These are phyloP conservation scores for Myochromella boudieri DNA, from an alignment of 768 basidiomycete species.

Conservation along the genomic window DNA sequence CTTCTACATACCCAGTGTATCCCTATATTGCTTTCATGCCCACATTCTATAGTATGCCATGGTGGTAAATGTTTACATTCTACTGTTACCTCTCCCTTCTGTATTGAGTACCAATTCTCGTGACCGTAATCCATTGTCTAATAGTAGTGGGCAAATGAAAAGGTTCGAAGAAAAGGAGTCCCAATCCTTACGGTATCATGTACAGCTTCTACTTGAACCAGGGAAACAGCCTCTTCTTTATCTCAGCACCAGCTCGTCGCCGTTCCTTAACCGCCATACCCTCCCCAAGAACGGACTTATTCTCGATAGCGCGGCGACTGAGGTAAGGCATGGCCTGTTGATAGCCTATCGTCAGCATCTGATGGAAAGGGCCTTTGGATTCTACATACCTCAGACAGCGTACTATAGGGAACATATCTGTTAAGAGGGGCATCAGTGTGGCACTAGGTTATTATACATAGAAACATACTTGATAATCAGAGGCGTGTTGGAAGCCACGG, in stretches of 20 bases:
- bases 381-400: slow-evolving; percentile 54
- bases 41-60: no score
- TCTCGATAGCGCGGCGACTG: slow-evolving; percentile 86
- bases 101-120: no score
- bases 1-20: no score
- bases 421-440: background rate
- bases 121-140: no score
- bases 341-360: background rate
- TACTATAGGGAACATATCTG: slow-evolving; percentile 76
- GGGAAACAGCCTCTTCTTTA: slow-evolving; percentile 46
- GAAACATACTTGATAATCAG: slow-evolving; percentile 70
- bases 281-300: slow-evolving; percentile 81
- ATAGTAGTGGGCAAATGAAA: no score
- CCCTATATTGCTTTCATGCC: no score
- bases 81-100: no score
- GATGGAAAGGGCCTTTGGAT: background rate
- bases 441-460: slow-evolving; percentile 5
- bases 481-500: slow-evolving; percentile 53
- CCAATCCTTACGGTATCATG: no score
- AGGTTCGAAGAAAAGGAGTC: no score
- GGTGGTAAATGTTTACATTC: no score
- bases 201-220: no score
- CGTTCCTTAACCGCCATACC: slow-evolving; percentile 69
- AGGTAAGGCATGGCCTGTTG: slow-evolving; percentile 86
- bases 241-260: slow-evolving; percentile 49